These are phyloP conservation scores for Spatholobus suberectus DNA, from an alignment of 306 rosid genomes.

Conservation along the genomic window DNA sequence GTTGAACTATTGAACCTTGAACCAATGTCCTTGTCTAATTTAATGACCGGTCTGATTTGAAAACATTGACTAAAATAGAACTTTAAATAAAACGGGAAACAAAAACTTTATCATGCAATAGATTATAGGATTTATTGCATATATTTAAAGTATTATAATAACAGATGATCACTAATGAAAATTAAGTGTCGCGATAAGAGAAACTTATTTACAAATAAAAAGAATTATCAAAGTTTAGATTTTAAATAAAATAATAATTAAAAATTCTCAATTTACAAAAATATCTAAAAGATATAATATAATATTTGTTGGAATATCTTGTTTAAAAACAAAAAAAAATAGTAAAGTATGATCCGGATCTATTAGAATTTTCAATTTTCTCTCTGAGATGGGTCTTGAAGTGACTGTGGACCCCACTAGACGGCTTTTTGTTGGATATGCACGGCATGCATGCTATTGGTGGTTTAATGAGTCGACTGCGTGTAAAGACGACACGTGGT, in stretches of 20 bases:
- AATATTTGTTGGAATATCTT: no score
- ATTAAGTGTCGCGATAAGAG: not conserved
- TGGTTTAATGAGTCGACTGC: conserved; percentile 32
- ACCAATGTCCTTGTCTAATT: no score
- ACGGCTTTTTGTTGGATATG: conserved; percentile 52
- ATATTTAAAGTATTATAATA: no score
- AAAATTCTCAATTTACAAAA: not conserved
- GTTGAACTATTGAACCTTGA: no score
- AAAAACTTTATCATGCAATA: no score
- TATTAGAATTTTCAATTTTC: not conserved
- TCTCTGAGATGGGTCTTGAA: not conserved
- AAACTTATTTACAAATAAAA: not conserved
- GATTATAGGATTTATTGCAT: no score
- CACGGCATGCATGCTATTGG: conserved; percentile 27
- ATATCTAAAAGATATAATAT: no score
- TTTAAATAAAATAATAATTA: not conserved
- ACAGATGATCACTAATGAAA: not conserved
- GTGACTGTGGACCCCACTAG: conserved; percentile 32
- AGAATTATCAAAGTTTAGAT: not conserved
- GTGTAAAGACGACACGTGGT: conserved; percentile 23
- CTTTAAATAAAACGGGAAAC: no score
- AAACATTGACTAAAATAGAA: no score
- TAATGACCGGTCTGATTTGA: no score
- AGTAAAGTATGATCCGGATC: not conserved
- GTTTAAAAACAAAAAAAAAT: no score